These are phyloP conservation scores for Aquanectria penicillioides DNA, from an alignment of 2,329 filamentous ascomycete genomes.

Conservation along the genomic window DNA sequence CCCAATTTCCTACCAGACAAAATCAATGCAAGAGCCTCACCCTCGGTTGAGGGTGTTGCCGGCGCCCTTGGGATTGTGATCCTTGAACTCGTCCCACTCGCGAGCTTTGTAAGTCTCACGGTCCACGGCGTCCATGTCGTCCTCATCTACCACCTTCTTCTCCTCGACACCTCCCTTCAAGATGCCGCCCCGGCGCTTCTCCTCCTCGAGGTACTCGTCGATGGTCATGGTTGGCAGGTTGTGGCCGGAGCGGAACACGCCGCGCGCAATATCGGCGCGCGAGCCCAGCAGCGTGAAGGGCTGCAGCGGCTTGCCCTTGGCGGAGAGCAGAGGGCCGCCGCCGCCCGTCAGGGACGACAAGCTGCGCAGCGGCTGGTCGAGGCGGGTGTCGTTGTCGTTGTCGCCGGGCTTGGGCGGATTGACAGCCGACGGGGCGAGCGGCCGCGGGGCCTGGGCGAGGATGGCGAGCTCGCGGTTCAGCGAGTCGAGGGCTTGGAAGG, in stretches of 20 bases:
- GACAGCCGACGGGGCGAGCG: slow-evolving; percentile 56
- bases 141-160: slow-evolving; percentile 82
- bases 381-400: slow-evolving; percentile 70
- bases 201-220: slow-evolving; percentile 96
- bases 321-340: slow-evolving; percentile 79
- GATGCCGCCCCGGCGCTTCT: slow-evolving; percentile 83
- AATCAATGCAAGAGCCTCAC: slow-evolving; percentile 38
- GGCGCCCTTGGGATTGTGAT: slow-evolving; percentile 85
- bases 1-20: neutral
- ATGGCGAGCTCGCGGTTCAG: slow-evolving; percentile 87
- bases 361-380: slow-evolving; percentile 72
- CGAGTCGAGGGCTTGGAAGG: slow-evolving; percentile 89
- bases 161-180: slow-evolving; percentile 89
- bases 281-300: slow-evolving; percentile 88
- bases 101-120: slow-evolving; percentile 92
- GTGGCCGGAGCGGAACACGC: slow-evolving; percentile 90
- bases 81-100: slow-evolving; percentile 93
- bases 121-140: slow-evolving; percentile 88
- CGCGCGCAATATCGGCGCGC: slow-evolving; percentile 77
- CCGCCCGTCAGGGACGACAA: slow-evolving; percentile 65
- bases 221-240: slow-evolving; percentile 97
- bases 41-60: slow-evolving; percentile 88
- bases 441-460: slow-evolving; percentile 76
- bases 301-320: slow-evolving; percentile 84
- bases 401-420: slow-evolving; percentile 53